Evolutionary conservation across 805 yeast genomes (phyloP).

Genomic region (Blastobotrys robertii): DNA sequence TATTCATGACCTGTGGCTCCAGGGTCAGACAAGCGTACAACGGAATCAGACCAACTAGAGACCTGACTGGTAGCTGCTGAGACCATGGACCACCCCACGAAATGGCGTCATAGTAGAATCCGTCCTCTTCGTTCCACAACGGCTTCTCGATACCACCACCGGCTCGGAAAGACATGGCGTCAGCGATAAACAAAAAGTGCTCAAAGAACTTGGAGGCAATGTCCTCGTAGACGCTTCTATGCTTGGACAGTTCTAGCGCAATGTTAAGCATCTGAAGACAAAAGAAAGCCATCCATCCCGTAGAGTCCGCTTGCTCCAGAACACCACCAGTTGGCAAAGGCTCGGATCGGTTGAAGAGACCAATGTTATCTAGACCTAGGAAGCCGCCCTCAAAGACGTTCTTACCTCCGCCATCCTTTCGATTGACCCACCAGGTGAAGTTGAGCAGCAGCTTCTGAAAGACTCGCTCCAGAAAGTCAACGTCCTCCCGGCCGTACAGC

Average conservation of each 20-base stretch:
- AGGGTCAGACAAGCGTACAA: constrained; percentile 79
- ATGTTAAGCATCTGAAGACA: constrained; percentile 85
- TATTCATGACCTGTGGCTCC: constrained; percentile 70
- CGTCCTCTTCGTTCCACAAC: constrained; percentile 83
- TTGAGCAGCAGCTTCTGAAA: constrained; percentile 83
- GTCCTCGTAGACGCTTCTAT: constrained; percentile 79
- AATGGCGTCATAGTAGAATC: constrained; percentile 85
- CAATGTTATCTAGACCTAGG: constrained; percentile 86
- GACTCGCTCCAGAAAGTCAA: constrained; percentile 78
- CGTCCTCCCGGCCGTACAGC: constrained; percentile 71
- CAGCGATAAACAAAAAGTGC: constrained; percentile 84
- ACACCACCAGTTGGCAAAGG: constrained; percentile 88
- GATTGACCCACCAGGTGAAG: constrained; percentile 96
- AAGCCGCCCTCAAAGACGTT: constrained; percentile 93
- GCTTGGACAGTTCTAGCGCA: constrained; percentile 80
- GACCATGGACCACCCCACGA: constrained; percentile 61
- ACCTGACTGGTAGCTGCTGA: constrained; percentile 71
- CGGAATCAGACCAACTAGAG: constrained; percentile 87
- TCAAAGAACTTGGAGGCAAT: constrained; percentile 92
- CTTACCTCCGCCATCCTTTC: constrained; percentile 78
- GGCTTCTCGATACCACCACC: constrained; percentile 46
- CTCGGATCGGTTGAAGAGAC: constrained; percentile 85
- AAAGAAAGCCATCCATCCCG: constrained; percentile 97
- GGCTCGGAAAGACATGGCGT: constrained; percentile 72
- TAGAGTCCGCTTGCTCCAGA: constrained; percentile 87